Percentiles rank a stretch among this genome's conserved stretches.
These are phyloP conservation scores for Nakaseomyces uthaithaninus DNA, from an alignment of 1,139 yeast species.

Conservation along the genomic window DNA sequence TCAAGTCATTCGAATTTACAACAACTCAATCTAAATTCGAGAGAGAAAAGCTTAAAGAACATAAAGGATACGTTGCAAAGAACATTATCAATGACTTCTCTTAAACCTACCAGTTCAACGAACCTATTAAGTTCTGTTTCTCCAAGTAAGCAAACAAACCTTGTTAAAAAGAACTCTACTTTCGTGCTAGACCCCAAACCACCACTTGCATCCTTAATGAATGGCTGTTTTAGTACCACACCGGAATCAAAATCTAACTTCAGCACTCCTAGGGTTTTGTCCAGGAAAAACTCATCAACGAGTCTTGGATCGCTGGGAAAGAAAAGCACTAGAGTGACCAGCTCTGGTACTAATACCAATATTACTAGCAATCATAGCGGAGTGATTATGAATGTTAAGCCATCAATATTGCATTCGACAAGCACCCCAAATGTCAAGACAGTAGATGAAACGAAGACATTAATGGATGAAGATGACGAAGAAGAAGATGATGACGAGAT, in stretches of 20 bases:
- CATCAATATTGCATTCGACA: neutral
- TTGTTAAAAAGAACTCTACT: conserved; percentile 23
- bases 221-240: conserved; percentile 29
- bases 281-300: conserved; percentile 20
- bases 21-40: conserved; percentile 8
- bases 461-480: conserved; percentile 11
- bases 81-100: conserved; percentile 28
- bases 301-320: conserved; percentile 8
- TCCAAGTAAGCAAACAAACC: conserved; percentile 3
- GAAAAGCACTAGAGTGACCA: neutral
- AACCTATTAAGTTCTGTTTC: neutral
- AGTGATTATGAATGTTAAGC: conserved; percentile 5
- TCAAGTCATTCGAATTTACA: conserved; percentile 4
- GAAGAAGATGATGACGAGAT: conserved; percentile 15
- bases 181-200: conserved; percentile 30
- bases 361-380: conserved; percentile 1
- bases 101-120: conserved; percentile 9
- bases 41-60: conserved; percentile 17
- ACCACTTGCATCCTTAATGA: conserved; percentile 28
- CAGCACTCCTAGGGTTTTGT: conserved; percentile 21
- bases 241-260: conserved; percentile 28
- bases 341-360: neutral
- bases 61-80: conserved; percentile 24
- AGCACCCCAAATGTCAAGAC: conserved; percentile 3
- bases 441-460: neutral